phyloP scores from a whole-genome alignment of 495 filamentous ascomycete species.

The Tuber borchii region DNA sequence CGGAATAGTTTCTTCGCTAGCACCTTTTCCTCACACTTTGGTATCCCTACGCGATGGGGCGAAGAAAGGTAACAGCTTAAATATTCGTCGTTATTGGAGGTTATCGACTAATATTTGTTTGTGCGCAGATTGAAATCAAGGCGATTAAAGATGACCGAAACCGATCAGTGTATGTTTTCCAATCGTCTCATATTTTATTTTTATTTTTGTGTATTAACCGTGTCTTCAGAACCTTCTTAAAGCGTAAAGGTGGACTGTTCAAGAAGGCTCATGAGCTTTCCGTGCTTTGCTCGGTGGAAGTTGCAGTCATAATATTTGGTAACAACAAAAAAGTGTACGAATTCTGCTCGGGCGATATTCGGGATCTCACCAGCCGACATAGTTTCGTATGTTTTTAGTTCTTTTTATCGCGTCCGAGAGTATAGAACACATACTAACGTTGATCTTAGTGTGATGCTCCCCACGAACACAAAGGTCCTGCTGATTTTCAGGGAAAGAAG shows the following conservation, averaged over 20 bases:
- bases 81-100: conserved; percentile 12
- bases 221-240: conserved; percentile 76
- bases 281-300: conserved; percentile 94
- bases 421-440: conserved; percentile 39
- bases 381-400: conserved; percentile 66
- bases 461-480: conserved; percentile 93
- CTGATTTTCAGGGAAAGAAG: conserved; percentile 79
- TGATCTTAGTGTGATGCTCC: conserved; percentile 70
- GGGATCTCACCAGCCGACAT: conserved; percentile 76
- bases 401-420: neutral
- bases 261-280: conserved; percentile 99
- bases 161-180: conserved; percentile 80
- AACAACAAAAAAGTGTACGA: conserved; percentile 98
- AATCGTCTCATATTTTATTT: conserved; percentile 10
- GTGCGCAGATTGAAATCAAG: conserved; percentile 86
- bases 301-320: conserved; percentile 96
- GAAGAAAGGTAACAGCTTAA: conserved; percentile 49
- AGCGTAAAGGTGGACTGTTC: conserved; percentile 96
- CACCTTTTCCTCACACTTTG: conserved; percentile 4
- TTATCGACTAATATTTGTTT: conserved; percentile 13
- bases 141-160: conserved; percentile 99
- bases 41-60: conserved; percentile 50
- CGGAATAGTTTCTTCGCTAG: conserved; percentile 3
- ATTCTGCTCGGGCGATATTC: conserved; percentile 90
- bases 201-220: conserved; percentile 16